Conservation (phyloP, 371 early-diverging fungal species). For the Cladochytrium tenue region DNA sequence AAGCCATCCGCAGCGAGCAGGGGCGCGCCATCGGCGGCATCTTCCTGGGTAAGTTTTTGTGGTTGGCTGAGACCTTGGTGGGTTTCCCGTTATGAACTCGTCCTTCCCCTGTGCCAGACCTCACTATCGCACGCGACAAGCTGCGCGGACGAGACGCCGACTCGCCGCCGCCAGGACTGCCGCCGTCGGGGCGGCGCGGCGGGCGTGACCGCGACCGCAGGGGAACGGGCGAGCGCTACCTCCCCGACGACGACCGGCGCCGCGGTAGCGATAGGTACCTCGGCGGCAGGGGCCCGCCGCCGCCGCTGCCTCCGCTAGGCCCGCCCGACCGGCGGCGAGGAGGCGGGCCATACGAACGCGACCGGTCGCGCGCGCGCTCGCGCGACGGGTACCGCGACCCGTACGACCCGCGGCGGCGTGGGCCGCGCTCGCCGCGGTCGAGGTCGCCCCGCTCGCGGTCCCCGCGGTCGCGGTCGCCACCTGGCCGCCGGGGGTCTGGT, state of each 20-base stretch:
- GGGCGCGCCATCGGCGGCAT: slow-evolving; percentile 37
- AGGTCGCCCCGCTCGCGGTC: slow-evolving; percentile 4
- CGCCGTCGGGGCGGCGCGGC: no score
- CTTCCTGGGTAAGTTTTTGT: slow-evolving; percentile 34
- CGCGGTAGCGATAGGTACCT: slow-evolving; percentile 15
- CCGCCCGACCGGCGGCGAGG: background rate
- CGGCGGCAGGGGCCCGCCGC: slow-evolving; percentile 10
- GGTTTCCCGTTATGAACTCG: background rate
- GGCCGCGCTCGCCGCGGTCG: slow-evolving; percentile 3
- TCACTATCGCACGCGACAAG: slow-evolving; percentile 38
- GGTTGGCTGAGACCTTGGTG: background rate
- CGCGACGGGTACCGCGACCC: background rate
- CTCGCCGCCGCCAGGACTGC: no score
- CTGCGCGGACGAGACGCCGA: slow-evolving; percentile 1
- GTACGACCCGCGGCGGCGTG: background rate
- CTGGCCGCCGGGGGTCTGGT: background rate
- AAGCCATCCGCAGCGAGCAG: slow-evolving; percentile 35
- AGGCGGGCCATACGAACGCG: slow-evolving; percentile 9
- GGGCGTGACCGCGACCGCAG: slow-evolving; percentile 10
- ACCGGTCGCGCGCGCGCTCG: slow-evolving; percentile 11
- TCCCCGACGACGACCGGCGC: slow-evolving; percentile 16
- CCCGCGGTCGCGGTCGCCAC: slow-evolving; percentile 4
- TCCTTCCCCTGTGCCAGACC: slow-evolving; percentile 19
- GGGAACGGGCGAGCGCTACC: slow-evolving; percentile 9
- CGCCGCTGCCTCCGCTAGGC: slow-evolving; percentile 13